Percentiles rank a stretch among this genome's conserved stretches.
phyloP scores from a whole-genome alignment of 495 filamentous ascomycete species.

The Penicillium daleae region DNA sequence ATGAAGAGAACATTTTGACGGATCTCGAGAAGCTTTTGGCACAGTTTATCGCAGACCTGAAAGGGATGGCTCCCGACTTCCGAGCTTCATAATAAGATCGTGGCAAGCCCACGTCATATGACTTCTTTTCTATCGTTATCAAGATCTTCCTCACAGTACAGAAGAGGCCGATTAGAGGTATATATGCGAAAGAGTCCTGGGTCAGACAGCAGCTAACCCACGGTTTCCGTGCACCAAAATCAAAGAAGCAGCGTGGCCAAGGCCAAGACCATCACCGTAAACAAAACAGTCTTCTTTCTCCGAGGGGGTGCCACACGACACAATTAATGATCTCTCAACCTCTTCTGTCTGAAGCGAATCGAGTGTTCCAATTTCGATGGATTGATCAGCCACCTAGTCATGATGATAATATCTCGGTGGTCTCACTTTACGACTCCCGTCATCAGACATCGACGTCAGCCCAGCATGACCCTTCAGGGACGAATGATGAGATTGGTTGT shows the following conservation, averaged over 20 bases:
- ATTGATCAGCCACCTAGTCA: neutral
- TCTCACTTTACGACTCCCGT: neutral
- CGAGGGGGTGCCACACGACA: slow-evolving; percentile 42
- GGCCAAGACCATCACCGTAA: slow-evolving; percentile 24
- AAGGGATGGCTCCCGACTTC: slow-evolving; percentile 4
- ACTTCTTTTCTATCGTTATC: slow-evolving; percentile 7
- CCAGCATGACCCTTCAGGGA: neutral
- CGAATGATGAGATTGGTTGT: neutral
- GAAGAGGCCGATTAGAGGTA: slow-evolving; percentile 31
- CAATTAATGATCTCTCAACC: slow-evolving; percentile 32
- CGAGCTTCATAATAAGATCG: slow-evolving; percentile 8
- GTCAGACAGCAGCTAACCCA: slow-evolving; percentile 26
- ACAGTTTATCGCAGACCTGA: slow-evolving; percentile 6
- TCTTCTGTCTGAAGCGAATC: neutral
- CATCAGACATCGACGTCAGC: neutral
- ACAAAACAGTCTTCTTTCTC: slow-evolving; percentile 43
- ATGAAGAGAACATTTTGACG: slow-evolving; percentile 10
- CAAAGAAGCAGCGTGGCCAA: slow-evolving; percentile 29
- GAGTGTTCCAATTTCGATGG: neutral
- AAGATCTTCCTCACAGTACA: neutral
- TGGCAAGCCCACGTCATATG: slow-evolving; percentile 13
- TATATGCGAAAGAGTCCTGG: slow-evolving; percentile 21
- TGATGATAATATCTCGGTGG: neutral
- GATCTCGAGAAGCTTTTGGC: slow-evolving; percentile 14
- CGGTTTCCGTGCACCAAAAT: slow-evolving; percentile 27